Conservation (phyloP, 208 protist genomes). For the Wallacemonas collosoma region DNA sequence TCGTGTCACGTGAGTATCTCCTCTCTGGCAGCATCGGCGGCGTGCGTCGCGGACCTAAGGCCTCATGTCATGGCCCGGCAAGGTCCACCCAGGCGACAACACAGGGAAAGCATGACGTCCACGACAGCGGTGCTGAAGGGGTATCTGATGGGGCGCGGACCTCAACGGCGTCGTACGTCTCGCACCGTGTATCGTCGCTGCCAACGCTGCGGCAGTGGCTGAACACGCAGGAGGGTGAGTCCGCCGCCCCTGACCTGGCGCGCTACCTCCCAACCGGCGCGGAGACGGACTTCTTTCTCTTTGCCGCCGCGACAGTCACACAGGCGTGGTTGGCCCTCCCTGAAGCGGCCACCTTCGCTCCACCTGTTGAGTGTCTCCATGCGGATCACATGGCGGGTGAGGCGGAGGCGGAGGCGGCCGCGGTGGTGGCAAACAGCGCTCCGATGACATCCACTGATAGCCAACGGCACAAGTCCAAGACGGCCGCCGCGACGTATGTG, state of each 20-base stretch:
- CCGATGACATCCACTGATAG: slow-evolving; percentile 18
- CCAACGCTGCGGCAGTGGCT: slow-evolving; percentile 23
- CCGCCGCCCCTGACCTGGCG: neutral
- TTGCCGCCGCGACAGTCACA: slow-evolving; percentile 24
- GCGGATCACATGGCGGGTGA: neutral
- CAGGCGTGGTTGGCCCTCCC: slow-evolving; percentile 26
- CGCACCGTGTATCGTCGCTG: slow-evolving; percentile 6
- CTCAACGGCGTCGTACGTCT: neutral
- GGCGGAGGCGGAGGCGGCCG: neutral
- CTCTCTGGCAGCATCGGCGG: neutral
- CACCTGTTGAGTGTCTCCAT: neutral
- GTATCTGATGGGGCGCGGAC: neutral
- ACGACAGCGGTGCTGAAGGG: too few species aligned
- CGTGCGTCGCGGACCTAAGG: neutral
- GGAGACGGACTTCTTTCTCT: slow-evolving; percentile 20
- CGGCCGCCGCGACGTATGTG: slow-evolving; percentile 32
- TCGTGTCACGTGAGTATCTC: slow-evolving; percentile 36
- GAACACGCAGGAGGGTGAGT: neutral
- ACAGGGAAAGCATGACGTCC: too few species aligned
- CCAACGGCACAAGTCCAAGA: slow-evolving; percentile 33
- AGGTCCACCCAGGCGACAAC: too few species aligned
- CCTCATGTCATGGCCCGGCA: neutral
- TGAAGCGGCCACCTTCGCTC: slow-evolving; percentile 22
- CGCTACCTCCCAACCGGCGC: neutral
- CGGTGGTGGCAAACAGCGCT: slow-evolving; percentile 17